Conservation (phyloP, 768 basidiomycete species). For the Suillus tomentosus region DNA sequence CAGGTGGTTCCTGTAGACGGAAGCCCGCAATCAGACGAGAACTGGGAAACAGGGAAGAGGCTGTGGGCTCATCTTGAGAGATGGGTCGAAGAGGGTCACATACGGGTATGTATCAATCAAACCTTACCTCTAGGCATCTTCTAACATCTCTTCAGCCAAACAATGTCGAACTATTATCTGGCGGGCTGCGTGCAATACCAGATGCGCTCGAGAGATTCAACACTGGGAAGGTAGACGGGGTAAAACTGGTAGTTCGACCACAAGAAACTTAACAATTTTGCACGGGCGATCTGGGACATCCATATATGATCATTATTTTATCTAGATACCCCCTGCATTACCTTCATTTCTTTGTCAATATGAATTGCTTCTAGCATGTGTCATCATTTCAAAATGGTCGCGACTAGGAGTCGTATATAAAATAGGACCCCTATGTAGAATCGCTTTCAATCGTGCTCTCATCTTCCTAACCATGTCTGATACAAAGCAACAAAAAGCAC, state of each 20-base stretch:
- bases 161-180: conserved; percentile 40
- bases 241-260: conserved; percentile 46
- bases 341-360: conserved; percentile 3
- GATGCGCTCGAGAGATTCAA: conserved; percentile 44
- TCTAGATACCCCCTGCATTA: conserved; percentile 3
- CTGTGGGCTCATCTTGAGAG: conserved; percentile 29
- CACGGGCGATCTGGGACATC: background rate
- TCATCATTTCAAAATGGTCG: conserved; percentile 1
- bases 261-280: conserved; percentile 38
- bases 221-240: conserved; percentile 43
- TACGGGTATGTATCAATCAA: conserved; percentile 26
- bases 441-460: background rate
- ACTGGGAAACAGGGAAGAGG: conserved; percentile 35
- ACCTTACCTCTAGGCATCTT: background rate
- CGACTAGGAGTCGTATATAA: background rate
- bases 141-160: conserved; percentile 38
- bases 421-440: background rate
- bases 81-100: conserved; percentile 36
- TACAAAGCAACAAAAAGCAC: conserved; percentile 29
- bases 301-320: conserved; percentile 10
- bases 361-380: conserved; percentile 2
- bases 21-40: conserved; percentile 35
- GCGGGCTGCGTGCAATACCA: conserved; percentile 45
- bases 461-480: conserved; percentile 17
- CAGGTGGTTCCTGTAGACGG: conserved; percentile 35